phyloP scores from a whole-genome alignment of 2,329 filamentous ascomycete genomes.

The Botrytis fabae region DNA sequence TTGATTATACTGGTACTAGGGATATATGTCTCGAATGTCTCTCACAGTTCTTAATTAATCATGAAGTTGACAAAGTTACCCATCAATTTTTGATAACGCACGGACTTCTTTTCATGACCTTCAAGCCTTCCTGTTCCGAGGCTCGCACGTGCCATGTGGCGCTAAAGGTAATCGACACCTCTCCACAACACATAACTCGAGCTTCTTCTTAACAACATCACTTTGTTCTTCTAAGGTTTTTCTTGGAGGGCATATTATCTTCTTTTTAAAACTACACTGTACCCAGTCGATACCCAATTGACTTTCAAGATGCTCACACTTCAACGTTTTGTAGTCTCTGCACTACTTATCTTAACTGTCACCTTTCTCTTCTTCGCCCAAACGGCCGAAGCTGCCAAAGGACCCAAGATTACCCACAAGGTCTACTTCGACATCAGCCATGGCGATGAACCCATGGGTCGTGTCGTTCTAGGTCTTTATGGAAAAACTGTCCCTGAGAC shows the following conservation, averaged over 20 bases:
- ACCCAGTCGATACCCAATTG: slow-evolving; percentile 32
- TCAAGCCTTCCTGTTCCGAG: neutral
- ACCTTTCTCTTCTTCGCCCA: slow-evolving; percentile 74
- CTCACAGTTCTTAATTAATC: neutral
- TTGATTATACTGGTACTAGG: neutral
- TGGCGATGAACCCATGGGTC: slow-evolving; percentile 71
- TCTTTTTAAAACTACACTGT: slow-evolving; percentile 15
- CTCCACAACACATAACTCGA: slow-evolving; percentile 33
- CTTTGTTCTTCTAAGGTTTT: neutral
- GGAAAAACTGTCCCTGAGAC: slow-evolving; percentile 84
- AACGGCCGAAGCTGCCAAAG: slow-evolving; percentile 72
- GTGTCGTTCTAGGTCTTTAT: slow-evolving; percentile 80
- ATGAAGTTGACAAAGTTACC: slow-evolving; percentile 26
- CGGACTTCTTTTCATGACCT: slow-evolving; percentile 9
- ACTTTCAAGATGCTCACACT: slow-evolving; percentile 68
- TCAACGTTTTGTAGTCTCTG: slow-evolving; percentile 68
- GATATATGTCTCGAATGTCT: slow-evolving; percentile 16
- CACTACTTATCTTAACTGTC: slow-evolving; percentile 75
- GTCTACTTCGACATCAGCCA: slow-evolving; percentile 85
- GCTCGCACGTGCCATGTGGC: slow-evolving; percentile 31
- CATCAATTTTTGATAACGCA: slow-evolving; percentile 24
- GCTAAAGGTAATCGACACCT: slow-evolving; percentile 37
- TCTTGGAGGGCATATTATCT: neutral
- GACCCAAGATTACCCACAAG: slow-evolving; percentile 94
- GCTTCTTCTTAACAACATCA: neutral